phyloP scores from a whole-genome alignment of 2,329 filamentous ascomycete species.

The Bimuria novae-zelandiae region DNA sequence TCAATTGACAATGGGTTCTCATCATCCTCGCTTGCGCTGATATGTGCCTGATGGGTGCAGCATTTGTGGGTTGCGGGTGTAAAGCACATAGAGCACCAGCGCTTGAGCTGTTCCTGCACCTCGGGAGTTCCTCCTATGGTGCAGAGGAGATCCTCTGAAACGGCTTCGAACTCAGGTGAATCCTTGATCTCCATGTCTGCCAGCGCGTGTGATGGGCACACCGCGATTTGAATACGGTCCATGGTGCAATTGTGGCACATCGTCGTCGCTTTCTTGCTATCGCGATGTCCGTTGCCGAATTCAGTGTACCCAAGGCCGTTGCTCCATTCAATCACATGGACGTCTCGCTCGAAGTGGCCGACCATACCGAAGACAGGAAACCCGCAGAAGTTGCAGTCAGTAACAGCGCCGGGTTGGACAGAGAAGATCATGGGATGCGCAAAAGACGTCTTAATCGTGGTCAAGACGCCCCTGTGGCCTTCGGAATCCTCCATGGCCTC shows the following conservation, averaged over 20 bases:
- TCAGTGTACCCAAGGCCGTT: slow-evolving; percentile 47
- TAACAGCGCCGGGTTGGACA: slow-evolving; percentile 1
- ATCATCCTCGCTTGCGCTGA: slow-evolving; percentile 9
- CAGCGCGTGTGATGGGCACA: slow-evolving; percentile 26
- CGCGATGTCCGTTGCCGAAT: slow-evolving; percentile 44
- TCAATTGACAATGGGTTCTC: slow-evolving; percentile 5
- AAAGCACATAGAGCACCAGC: slow-evolving; percentile 41
- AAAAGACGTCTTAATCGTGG: slow-evolving; percentile 45
- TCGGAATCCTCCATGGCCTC: slow-evolving; percentile 30
- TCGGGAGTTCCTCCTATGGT: slow-evolving; percentile 15
- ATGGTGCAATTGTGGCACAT: slow-evolving; percentile 34
- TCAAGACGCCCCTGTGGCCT: slow-evolving; percentile 31
- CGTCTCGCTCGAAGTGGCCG: slow-evolving; percentile 42
- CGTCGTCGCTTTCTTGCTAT: slow-evolving; percentile 12
- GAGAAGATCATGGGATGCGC: slow-evolving; percentile 49
- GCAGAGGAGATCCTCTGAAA: slow-evolving; percentile 16
- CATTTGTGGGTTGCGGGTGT: slow-evolving; percentile 25
- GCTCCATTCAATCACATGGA: slow-evolving; percentile 43
- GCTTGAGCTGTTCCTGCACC: slow-evolving; percentile 21
- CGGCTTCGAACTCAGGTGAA: slow-evolving; percentile 11
- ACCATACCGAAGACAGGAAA: slow-evolving; percentile 47
- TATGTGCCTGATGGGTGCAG: slow-evolving; percentile 11
- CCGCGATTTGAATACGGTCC: slow-evolving; percentile 26
- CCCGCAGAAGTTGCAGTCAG: slow-evolving; percentile 50
- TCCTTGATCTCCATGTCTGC: background rate